A percentile compares a stretch with the other conserved stretches of the same genome.
Conservation (phyloP, 2,329 filamentous ascomycete species). For the Colletotrichum spinosum region DNA sequence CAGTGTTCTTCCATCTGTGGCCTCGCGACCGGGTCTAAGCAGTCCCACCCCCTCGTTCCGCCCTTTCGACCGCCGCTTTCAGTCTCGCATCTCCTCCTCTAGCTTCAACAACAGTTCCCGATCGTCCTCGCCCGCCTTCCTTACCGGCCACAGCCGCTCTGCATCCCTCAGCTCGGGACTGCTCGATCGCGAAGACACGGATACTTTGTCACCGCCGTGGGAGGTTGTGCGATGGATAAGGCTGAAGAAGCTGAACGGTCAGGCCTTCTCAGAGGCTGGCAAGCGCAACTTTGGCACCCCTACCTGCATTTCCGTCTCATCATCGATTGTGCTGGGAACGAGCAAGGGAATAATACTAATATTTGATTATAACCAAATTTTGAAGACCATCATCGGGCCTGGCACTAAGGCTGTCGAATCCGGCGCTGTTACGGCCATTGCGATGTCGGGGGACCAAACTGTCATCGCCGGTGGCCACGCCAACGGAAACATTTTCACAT, state of each 20-base stretch:
- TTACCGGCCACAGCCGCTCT: constrained; percentile 82
- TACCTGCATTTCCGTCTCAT: constrained; percentile 89
- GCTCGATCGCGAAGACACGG: constrained; percentile 71
- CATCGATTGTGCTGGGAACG: constrained; percentile 90
- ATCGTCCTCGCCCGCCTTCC: constrained; percentile 80
- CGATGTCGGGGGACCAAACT: constrained; percentile 92
- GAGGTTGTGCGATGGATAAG: constrained; percentile 98
- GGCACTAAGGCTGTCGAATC: constrained; percentile 95
- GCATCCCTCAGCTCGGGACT: constrained; percentile 82
- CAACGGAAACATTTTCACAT: constrained; percentile 93
- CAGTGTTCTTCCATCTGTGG: constrained; percentile 76
- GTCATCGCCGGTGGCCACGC: constrained; percentile 92
- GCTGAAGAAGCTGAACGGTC: constrained; percentile 86
- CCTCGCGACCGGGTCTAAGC: constrained; percentile 71
- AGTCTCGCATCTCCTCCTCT: constrained; percentile 81
- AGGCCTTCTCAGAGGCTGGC: constrained; percentile 92
- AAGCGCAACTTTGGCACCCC: constrained; percentile 92
- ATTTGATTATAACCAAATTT: constrained; percentile 96
- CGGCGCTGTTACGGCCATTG: constrained; percentile 86
- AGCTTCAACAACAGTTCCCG: constrained; percentile 69
- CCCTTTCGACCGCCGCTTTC: constrained; percentile 95
- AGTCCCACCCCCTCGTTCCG: constrained; percentile 87
- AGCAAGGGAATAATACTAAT: constrained; percentile 94
- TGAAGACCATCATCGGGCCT: constrained; percentile 93
- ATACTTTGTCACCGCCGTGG: constrained; percentile 86